Base-by-base conservation (phyloP, 257 asterid genomes). In the Plectranthus barbatus region DNA sequence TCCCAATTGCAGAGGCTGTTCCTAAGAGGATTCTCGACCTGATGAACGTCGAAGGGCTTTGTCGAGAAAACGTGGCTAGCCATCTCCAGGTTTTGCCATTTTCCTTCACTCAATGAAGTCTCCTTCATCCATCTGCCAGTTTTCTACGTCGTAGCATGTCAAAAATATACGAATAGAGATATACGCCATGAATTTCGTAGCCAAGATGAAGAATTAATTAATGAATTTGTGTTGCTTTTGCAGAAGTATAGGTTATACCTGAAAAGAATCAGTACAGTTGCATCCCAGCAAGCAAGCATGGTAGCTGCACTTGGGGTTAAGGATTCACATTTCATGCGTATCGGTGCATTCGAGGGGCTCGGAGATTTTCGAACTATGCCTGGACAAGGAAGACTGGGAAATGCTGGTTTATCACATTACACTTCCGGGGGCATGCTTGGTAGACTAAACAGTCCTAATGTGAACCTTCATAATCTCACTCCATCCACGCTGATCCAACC, bases 211-310 rank as follows among this genome's bases (percentile, higher is more conserved):
- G n/a, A n/a, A n/a, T n/a, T n/a, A n/a, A n/a, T n/a, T n/a, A n/a
- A n/a, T n/a, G n/a, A n/a, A n/a, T n/a, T n/a, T n/a, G n/a, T n/a
- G 54, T 44, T 42, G 33, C 51, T 52, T 5, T 37, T 71, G 79
- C 86, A 85, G 94, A 85, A 85, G 64, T 83, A 83, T 63, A 72
- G 90, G 75, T 81, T 85, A 12, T 85, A 78, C 79, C 81, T 85
- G 60, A 80, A 77, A 75, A 76, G 87, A 69, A 77, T 85, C 5
- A 80, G 86, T 67, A 70, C 94, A 18, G 92, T 82, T 44, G 91
- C 90, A 64, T 74, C 74, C 61, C 97, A 87, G 63, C 96, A 93
- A 77, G 94, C 87, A 2, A 81, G 85, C 84, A 86, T 83, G 91
- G 95, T 64, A 17, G 88, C 96, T 60, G 87, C 88, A 15, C 74